Percentiles rank a stretch among this genome's conserved stretches.
These are phyloP conservation scores for Colletotrichum lentis DNA, from an alignment of 2,329 filamentous ascomycete species.

Conservation along the genomic window DNA sequence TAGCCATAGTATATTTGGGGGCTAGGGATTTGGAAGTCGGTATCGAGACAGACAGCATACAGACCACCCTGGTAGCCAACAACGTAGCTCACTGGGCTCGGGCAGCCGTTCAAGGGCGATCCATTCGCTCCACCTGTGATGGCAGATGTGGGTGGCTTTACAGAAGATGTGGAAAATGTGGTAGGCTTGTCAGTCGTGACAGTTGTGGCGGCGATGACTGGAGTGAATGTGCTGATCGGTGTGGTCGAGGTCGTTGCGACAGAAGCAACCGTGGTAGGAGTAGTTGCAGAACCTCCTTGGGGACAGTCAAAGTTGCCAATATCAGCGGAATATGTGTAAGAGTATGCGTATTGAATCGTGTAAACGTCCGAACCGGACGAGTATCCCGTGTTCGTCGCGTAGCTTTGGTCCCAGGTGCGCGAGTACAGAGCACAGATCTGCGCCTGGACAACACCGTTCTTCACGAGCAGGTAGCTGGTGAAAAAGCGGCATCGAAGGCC, in stretches of 20 bases:
- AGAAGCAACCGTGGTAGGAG: not conserved
- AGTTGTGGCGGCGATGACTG: not conserved
- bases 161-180: not conserved
- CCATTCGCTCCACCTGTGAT: not conserved
- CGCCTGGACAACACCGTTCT: conserved; percentile 23
- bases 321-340: not conserved
- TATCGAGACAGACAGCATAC: conserved; percentile 18
- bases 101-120: conserved; percentile 1
- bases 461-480: conserved; percentile 17
- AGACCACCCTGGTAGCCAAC: conserved; percentile 19
- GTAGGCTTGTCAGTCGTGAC: not conserved
- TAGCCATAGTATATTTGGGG: conserved; percentile 27
- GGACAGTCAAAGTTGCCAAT: conserved; percentile 10
- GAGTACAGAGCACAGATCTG: conserved; percentile 28
- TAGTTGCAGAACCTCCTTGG: not conserved
- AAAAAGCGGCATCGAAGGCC: conserved; percentile 22
- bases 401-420: conserved; percentile 18
- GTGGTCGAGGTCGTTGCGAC: not conserved
- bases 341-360: conserved; percentile 23
- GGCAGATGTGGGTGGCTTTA: not conserved
- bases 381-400: conserved; percentile 20
- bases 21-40: conserved; percentile 25
- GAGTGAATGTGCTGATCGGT: not conserved
- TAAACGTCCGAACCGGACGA: conserved; percentile 17
- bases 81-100: conserved; percentile 18